These are phyloP conservation scores for Westerdykella sp. DNA, from an alignment of 2,329 filamentous ascomycete species.

Conservation along the genomic window DNA sequence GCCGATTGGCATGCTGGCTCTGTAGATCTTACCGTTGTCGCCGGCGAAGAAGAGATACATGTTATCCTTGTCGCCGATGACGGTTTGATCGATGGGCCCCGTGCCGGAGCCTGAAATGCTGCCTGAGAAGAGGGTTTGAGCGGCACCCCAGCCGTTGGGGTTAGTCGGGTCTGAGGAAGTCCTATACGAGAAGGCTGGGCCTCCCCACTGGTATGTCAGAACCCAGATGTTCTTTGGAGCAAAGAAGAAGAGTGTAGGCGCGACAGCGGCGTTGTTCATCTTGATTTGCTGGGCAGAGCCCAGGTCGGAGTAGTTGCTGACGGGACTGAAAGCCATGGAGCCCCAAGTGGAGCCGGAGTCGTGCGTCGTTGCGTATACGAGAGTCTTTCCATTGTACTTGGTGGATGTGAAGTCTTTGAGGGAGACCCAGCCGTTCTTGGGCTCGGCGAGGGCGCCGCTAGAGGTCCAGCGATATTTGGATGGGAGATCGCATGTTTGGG, in stretches of 20 bases:
- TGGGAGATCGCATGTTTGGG: constrained; percentile 46
- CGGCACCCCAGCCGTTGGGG: constrained; percentile 51
- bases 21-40: constrained; percentile 62
- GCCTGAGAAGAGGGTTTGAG: constrained; percentile 53
- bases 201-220: constrained; percentile 61
- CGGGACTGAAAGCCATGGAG: constrained; percentile 54
- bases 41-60: constrained; percentile 65
- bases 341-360: constrained; percentile 45
- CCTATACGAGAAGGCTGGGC: constrained; percentile 53
- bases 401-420: constrained; percentile 59
- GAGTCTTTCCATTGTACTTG: constrained; percentile 52
- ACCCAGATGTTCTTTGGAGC: constrained; percentile 56
- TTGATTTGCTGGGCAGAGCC: constrained; percentile 47
- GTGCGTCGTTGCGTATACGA: constrained; percentile 54
- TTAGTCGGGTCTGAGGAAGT: constrained; percentile 55
- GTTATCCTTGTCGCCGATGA: constrained; percentile 55
- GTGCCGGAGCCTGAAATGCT: constrained; percentile 47
- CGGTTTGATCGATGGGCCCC: constrained; percentile 56
- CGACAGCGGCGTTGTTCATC: constrained; percentile 47
- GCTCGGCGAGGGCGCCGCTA: constrained; percentile 46
- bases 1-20: constrained; percentile 55
- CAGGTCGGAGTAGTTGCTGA: constrained; percentile 51
- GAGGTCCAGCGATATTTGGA: constrained; percentile 53
- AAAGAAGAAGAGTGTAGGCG: constrained; percentile 60
- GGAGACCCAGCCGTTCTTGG: constrained; percentile 49